A percentile compares a stretch with the other conserved stretches of the same genome.
phyloP scores from a whole-genome alignment of 2,329 filamentous ascomycete genomes.

The Hymenoscyphus albidus region DNA sequence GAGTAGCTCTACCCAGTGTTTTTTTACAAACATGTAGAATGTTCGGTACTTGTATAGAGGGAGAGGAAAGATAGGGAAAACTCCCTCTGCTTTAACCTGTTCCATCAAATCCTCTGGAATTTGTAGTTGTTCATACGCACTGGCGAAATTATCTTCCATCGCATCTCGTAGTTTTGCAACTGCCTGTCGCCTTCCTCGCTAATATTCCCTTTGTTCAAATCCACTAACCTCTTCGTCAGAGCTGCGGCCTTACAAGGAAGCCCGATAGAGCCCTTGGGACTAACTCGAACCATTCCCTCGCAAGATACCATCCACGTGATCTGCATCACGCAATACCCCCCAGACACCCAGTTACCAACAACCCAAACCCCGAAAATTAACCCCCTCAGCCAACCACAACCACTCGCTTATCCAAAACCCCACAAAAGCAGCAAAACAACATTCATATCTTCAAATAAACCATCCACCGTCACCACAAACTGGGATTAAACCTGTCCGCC shows the following conservation, averaged over 20 bases:
- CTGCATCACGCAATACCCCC: constrained; percentile 64
- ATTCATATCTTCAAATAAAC: no score
- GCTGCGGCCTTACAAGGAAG: constrained; percentile 69
- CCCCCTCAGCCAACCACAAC: no score
- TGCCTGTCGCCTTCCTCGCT: constrained; percentile 41
- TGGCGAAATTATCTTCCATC: constrained; percentile 49
- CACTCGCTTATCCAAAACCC: no score
- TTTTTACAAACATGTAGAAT: no score
- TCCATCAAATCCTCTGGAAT: constrained; percentile 50
- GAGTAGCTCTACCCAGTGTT: no score
- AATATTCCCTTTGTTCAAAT: constrained; percentile 39
- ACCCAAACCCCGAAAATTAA: no score
- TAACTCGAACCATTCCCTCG: constrained; percentile 47
- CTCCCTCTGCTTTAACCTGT: constrained; percentile 41
- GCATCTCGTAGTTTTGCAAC: constrained; percentile 45
- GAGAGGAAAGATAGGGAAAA: constrained; percentile 56
- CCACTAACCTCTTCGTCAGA: constrained; percentile 51
- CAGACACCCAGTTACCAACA: constrained; percentile 35
- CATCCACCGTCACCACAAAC: no score
- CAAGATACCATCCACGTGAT: constrained; percentile 61
- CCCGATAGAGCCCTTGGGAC: constrained; percentile 55
- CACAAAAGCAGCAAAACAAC: no score
- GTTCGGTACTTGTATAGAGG: no score
- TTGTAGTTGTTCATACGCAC: constrained; percentile 49
- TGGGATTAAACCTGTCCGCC: no score